These are phyloP conservation scores for Cystofilobasidium ferigula DNA, from an alignment of 768 basidiomycete genomes.

Conservation along the genomic window DNA sequence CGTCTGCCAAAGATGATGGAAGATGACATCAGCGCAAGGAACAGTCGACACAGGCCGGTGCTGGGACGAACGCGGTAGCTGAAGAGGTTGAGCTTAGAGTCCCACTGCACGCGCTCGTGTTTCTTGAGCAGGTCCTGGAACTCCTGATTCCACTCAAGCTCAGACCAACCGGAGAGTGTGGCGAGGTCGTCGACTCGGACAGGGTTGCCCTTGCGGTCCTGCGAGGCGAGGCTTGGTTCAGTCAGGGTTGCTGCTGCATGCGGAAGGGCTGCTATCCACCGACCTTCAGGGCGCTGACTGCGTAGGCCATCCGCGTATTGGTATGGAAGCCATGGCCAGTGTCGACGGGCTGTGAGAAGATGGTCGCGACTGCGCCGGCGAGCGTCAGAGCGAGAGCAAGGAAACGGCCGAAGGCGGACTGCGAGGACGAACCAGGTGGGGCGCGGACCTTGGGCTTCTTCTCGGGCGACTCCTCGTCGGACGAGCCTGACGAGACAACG, in stretches of 20 bases:
- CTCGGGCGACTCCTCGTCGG: conserved; percentile 4
- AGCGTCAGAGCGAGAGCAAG: background rate
- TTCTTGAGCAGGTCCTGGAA: conserved; percentile 69
- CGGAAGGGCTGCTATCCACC: conserved; percentile 19
- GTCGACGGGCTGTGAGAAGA: conserved; percentile 79
- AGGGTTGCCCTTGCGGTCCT: conserved; percentile 45
- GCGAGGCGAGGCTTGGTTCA: too few relatives aligned
- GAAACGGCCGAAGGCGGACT: background rate
- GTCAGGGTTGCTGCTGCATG: too few relatives aligned
- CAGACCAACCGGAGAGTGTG: conserved; percentile 58
- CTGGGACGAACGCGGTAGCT: conserved; percentile 45
- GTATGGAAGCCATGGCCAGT: conserved; percentile 68
- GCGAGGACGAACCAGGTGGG: background rate
- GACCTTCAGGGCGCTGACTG: conserved; percentile 70
- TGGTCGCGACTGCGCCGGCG: conserved; percentile 46
- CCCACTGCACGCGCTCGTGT: conserved; percentile 68
- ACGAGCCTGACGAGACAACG: too few relatives aligned
- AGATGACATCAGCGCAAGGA: background rate
- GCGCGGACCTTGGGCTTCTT: background rate
- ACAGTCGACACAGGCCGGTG: background rate
- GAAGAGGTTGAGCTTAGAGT: conserved; percentile 73
- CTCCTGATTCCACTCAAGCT: conserved; percentile 57
- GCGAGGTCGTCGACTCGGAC: conserved; percentile 82
- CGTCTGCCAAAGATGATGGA: conserved; percentile 45
- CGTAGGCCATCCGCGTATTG: conserved; percentile 77